Percentiles rank a stretch among this genome's conserved stretches.
Conservation (phyloP, 345 rosid species). For the Citrus inodora region DNA sequence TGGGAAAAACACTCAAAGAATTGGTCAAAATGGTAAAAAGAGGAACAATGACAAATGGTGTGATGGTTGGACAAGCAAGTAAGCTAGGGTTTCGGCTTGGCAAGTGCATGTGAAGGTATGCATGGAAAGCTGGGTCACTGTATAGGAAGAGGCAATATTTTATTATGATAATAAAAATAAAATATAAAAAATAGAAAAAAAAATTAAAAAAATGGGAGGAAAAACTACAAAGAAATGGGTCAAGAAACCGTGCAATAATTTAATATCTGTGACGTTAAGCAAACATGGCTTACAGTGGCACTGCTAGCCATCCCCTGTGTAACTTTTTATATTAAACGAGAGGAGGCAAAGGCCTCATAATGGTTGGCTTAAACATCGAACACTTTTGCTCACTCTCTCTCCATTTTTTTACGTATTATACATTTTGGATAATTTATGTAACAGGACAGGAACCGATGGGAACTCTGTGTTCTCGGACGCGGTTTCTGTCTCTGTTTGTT, state of each 20-base stretch:
- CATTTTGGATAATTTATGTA: not conserved
- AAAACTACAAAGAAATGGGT: conserved; percentile 57
- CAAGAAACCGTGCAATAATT: conserved; percentile 59
- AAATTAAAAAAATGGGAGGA: conserved; percentile 20
- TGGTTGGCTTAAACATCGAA: conserved; percentile 47
- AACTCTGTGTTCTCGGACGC: conserved; percentile 28
- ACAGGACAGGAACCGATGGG: conserved; percentile 31
- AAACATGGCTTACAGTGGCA: conserved; percentile 63
- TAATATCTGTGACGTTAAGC: conserved; percentile 48
- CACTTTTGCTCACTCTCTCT: not conserved
- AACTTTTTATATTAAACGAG: conserved; percentile 28
- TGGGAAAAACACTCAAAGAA: conserved; percentile 19
- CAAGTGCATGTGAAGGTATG: conserved; percentile 62
- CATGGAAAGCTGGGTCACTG: conserved; percentile 66
- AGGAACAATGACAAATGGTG: conserved; percentile 1
- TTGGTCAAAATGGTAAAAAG: conserved; percentile 46
- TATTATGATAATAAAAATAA: not conserved
- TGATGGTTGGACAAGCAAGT: conserved; percentile 23
- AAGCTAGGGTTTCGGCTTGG: conserved; percentile 39
- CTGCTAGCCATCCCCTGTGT: conserved; percentile 3
- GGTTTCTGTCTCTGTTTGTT: conserved; percentile 23
- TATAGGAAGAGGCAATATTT: conserved; percentile 15
- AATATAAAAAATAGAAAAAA: not conserved
- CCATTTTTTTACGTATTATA: no score
- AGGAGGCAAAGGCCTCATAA: conserved; percentile 21